A percentile compares a stretch with the other conserved stretches of the same genome.
These are phyloP conservation scores for Cymbopogon flexuosus DNA, from an alignment of 202 grass and related monocot genomes.

Conservation along the genomic window DNA sequence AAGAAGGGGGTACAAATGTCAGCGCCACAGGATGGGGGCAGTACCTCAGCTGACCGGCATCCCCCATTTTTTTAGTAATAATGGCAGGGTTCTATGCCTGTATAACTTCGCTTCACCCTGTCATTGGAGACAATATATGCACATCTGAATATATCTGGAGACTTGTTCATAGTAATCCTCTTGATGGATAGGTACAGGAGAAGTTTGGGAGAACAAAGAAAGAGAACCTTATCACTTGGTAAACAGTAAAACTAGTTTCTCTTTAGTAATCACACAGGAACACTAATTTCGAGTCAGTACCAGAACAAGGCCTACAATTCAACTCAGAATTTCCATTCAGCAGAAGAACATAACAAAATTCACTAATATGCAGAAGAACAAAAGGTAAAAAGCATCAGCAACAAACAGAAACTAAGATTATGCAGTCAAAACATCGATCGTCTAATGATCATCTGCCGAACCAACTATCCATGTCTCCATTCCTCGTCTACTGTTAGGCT, in stretches of 20 bases:
- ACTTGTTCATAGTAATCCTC: not conserved
- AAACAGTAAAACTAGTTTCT: not conserved
- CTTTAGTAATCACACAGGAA: not conserved
- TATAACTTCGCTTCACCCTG: no score
- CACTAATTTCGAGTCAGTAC: not conserved
- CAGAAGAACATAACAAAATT: slow-evolving; percentile 41
- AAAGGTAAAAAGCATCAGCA: slow-evolving; percentile 12
- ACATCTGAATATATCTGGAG: not conserved
- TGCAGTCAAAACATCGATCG: slow-evolving; percentile 40
- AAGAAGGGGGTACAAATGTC: no score
- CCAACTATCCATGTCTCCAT: slow-evolving; percentile 26
- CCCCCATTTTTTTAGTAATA: no score
- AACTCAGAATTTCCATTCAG: slow-evolving; percentile 31
- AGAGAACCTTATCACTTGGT: not conserved
- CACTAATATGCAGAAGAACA: slow-evolving; percentile 16
- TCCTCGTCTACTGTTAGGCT: slow-evolving; percentile 37
- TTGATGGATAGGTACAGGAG: not conserved
- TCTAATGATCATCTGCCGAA: slow-evolving; percentile 40
- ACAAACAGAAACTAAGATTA: slow-evolving; percentile 31
- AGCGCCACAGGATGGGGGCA: no score
- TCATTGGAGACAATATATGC: no score
- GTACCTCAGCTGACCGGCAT: no score
- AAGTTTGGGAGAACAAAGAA: not conserved
- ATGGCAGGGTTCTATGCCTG: no score
- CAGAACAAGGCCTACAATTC: slow-evolving; percentile 29